phyloP scores from a whole-genome alignment of 768 basidiomycete genomes.

The Calocybe gangraenosa region DNA sequence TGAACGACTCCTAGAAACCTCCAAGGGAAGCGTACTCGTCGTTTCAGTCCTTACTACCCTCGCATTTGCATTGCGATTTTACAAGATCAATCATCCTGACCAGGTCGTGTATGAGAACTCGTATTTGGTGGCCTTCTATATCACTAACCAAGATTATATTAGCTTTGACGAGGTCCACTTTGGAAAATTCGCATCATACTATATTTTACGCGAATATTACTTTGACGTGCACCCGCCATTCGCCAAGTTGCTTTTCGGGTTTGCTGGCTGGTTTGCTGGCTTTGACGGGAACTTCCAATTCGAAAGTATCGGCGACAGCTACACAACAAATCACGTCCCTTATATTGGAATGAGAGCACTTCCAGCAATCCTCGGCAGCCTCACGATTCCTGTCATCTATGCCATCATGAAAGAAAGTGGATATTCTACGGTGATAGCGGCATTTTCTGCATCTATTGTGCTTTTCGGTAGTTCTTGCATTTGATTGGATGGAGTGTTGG shows the following conservation, averaged over 20 bases:
- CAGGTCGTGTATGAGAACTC: slow-evolving; percentile 77
- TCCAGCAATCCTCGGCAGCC: slow-evolving; percentile 85
- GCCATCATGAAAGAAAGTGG: slow-evolving; percentile 98
- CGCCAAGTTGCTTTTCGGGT: slow-evolving; percentile 90
- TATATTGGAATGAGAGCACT: slow-evolving; percentile 92
- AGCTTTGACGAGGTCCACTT: slow-evolving; percentile 99
- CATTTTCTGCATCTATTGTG: slow-evolving; percentile 83
- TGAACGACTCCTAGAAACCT: slow-evolving; percentile 61
- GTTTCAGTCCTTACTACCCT: slow-evolving; percentile 63
- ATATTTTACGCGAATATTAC: slow-evolving; percentile 91
- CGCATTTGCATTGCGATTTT: slow-evolving; percentile 84
- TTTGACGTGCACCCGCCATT: slow-evolving; percentile 99
- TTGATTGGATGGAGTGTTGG: background rate
- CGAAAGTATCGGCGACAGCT: slow-evolving; percentile 93
- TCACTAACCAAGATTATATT: slow-evolving; percentile 1
- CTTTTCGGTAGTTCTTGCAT: slow-evolving; percentile 69
- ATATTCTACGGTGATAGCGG: slow-evolving; percentile 85
- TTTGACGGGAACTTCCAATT: slow-evolving; percentile 94
- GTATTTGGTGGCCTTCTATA: background rate
- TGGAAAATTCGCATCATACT: slow-evolving; percentile 96
- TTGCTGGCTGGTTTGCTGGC: slow-evolving; percentile 95
- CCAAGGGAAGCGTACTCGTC: slow-evolving; percentile 57
- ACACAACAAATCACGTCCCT: slow-evolving; percentile 81
- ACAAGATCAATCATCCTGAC: slow-evolving; percentile 92
- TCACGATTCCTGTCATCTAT: slow-evolving; percentile 89